Evolutionary conservation across 129 eudicot genomes (phyloP).

Genomic region (Flaveria linearis): DNA sequence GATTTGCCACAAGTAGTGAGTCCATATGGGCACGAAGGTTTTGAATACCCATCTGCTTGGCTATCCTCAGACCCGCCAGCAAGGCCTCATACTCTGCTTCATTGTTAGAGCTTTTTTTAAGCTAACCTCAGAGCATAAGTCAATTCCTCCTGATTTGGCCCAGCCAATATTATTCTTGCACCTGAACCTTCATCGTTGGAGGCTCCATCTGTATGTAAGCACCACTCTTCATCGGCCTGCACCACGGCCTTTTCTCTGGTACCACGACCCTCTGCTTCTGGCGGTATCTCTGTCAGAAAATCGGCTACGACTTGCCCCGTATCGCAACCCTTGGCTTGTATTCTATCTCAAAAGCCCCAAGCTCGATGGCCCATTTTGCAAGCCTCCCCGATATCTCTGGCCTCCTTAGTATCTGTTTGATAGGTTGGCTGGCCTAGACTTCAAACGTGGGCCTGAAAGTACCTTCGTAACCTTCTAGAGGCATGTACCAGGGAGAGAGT

Average conservation of each 20-base stretch:
- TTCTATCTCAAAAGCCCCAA: not conserved
- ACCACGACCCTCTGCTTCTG: not conserved
- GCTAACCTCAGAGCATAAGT: not conserved
- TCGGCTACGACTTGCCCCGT: not conserved
- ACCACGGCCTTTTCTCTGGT: rapidly evolving
- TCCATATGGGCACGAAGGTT: not conserved
- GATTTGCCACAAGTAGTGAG: not conserved
- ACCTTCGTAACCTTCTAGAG: not conserved
- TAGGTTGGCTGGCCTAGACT: not conserved
- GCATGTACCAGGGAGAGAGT: not conserved
- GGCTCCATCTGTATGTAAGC: no score
- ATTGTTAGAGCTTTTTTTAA: not conserved
- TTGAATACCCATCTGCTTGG: not conserved
- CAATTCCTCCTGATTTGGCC: not conserved
- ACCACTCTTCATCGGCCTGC: not conserved
- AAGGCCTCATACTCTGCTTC: not conserved
- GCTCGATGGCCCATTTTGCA: not conserved
- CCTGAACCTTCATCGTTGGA: not conserved
- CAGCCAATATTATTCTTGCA: not conserved
- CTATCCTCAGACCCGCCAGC: not conserved
- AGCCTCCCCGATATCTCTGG: not conserved
- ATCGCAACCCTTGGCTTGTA: not conserved
- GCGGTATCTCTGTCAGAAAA: not conserved
- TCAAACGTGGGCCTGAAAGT: not conserved
- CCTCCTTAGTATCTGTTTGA: not conserved